Conservation (phyloP, 2,329 filamentous ascomycete species). For the Trichoderma sp. region DNA sequence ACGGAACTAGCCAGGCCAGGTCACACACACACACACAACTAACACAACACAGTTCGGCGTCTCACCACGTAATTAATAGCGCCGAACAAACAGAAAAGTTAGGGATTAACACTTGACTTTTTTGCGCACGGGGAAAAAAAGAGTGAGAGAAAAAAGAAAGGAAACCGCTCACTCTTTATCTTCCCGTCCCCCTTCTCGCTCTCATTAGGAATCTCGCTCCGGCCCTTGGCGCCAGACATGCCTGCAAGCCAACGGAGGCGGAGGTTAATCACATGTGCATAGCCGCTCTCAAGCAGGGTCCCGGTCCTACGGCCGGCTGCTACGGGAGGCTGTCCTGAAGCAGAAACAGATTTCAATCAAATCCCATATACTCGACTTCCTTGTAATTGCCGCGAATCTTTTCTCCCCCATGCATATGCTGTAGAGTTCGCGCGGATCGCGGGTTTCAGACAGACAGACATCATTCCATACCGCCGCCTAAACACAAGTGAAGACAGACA, state of each 20-base stretch:
- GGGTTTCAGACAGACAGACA: background rate
- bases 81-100: background rate
- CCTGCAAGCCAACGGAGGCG: background rate
- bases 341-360: background rate
- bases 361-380: background rate
- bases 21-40: background rate
- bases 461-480: no score
- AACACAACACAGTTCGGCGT: background rate
- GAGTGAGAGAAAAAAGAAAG: background rate
- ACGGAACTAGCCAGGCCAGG: background rate
- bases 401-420: background rate
- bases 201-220: slow-evolving; percentile 6
- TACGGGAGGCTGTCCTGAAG: background rate
- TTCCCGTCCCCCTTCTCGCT: background rate
- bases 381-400: background rate
- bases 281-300: background rate
- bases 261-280: background rate
- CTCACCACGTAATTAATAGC: background rate
- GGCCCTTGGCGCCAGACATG: background rate
- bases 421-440: background rate
- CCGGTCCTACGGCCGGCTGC: background rate
- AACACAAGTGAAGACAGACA: background rate
- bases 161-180: background rate
- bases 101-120: background rate
- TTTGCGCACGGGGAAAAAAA: background rate